These are phyloP conservation scores for Cystoderma amianthinum DNA, from an alignment of 768 basidiomycete species.

Conservation along the genomic window DNA sequence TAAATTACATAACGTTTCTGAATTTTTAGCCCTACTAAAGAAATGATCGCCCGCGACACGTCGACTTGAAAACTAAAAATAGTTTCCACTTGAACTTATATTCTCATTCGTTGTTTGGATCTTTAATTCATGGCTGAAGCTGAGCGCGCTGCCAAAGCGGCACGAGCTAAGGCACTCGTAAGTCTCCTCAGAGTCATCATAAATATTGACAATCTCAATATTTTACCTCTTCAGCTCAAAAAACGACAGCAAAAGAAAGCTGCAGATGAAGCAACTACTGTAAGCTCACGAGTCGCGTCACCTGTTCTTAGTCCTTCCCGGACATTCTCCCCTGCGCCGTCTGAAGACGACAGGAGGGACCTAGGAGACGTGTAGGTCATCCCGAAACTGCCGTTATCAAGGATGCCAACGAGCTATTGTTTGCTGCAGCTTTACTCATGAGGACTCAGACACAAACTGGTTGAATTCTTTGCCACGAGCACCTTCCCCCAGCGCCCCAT, in stretches of 20 bases:
- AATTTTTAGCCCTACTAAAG: too few relatives aligned
- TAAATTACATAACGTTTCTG: too few relatives aligned
- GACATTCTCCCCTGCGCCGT: slow-evolving; percentile 45
- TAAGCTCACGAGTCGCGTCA: slow-evolving; percentile 26
- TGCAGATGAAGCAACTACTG: too few relatives aligned
- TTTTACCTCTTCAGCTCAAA: slow-evolving; percentile 50
- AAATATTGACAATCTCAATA: slow-evolving; percentile 5
- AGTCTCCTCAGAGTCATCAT: slow-evolving; percentile 12
- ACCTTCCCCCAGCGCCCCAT: slow-evolving; percentile 25
- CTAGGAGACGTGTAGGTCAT: slow-evolving; percentile 59
- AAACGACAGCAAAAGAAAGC: slow-evolving; percentile 76
- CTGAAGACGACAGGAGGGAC: slow-evolving; percentile 42
- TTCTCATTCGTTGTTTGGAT: too few relatives aligned
- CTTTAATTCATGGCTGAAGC: slow-evolving; percentile 51
- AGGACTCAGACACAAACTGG: slow-evolving; percentile 50
- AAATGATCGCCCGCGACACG: too few relatives aligned
- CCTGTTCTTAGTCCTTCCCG: slow-evolving; percentile 25
- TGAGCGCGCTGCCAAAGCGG: slow-evolving; percentile 76
- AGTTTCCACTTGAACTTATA: too few relatives aligned
- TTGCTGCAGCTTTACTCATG: slow-evolving; percentile 32
- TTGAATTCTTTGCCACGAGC: slow-evolving; percentile 48
- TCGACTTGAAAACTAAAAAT: too few relatives aligned
- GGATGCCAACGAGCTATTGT: not conserved
- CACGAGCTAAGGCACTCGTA: slow-evolving; percentile 81
- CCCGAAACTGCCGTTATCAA: not conserved